These are phyloP conservation scores for Atkinsonella hypoxylon DNA, from an alignment of 2,329 filamentous ascomycete species.

Conservation along the genomic window DNA sequence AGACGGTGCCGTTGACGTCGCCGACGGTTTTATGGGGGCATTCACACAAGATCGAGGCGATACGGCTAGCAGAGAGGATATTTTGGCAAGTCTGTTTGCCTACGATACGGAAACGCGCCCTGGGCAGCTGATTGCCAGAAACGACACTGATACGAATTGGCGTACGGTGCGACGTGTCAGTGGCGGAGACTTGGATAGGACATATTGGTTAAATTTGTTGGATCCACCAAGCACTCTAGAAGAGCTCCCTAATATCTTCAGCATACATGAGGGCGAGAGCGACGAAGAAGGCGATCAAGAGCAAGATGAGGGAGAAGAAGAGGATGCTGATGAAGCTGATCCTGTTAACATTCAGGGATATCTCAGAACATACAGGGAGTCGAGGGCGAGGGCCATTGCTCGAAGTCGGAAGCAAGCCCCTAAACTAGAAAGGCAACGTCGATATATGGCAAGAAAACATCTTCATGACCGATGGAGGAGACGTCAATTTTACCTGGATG, in stretches of 20 bases:
- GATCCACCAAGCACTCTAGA: constrained; percentile 33
- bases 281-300: constrained; percentile 17
- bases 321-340: constrained; percentile 13
- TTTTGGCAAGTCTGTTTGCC: constrained; percentile 43
- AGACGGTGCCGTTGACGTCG: constrained; percentile 53
- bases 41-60: constrained; percentile 50
- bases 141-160: constrained; percentile 24
- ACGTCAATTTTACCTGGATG: constrained; percentile 71
- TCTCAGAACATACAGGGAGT: constrained; percentile 25
- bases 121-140: constrained; percentile 17
- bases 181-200: constrained; percentile 21
- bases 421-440: constrained; percentile 27
- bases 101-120: constrained; percentile 20
- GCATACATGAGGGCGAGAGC: constrained; percentile 17
- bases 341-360: constrained; percentile 4
- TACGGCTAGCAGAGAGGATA: constrained; percentile 45
- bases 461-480: constrained; percentile 65
- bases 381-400: constrained; percentile 25
- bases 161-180: constrained; percentile 20
- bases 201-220: constrained; percentile 32
- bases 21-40: constrained; percentile 43
- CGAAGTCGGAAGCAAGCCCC: constrained; percentile 24
- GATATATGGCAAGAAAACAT: constrained; percentile 35
- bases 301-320: constrained; percentile 13
- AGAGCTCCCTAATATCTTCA: constrained; percentile 29